Conservation (phyloP, 129 eudicot genomes). For the Helianthus annuus region DNA sequence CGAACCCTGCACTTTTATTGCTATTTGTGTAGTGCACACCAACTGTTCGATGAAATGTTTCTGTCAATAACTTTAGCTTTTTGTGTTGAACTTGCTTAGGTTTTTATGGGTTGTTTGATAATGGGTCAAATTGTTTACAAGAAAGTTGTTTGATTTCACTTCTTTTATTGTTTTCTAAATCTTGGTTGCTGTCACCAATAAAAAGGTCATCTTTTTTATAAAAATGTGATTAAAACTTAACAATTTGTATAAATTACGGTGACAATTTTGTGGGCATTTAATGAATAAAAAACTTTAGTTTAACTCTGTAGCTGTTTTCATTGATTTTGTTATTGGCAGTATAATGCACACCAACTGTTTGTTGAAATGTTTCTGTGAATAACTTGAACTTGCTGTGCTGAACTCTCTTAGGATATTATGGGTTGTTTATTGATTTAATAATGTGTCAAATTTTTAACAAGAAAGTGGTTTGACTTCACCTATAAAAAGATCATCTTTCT, state of each 20-base stretch:
- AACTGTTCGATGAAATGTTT: slow-evolving; percentile 56
- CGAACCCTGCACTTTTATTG: neutral
- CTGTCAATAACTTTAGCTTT: neutral
- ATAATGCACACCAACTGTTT: slow-evolving; percentile 45
- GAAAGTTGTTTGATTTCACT: neutral
- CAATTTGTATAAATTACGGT: neutral
- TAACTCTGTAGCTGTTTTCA: too few species aligned
- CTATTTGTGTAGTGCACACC: slow-evolving; percentile 24
- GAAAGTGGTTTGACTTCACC: too few species aligned
- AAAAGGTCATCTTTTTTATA: neutral
- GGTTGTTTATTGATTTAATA: too few species aligned
- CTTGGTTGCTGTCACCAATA: neutral
- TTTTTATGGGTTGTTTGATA: neutral
- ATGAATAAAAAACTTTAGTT: too few species aligned
- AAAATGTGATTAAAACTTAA: neutral
- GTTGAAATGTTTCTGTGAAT: slow-evolving; percentile 37
- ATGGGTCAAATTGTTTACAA: neutral
- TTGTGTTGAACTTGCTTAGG: neutral
- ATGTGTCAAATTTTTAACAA: too few species aligned
- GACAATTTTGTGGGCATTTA: neutral
- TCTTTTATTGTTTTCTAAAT: neutral
- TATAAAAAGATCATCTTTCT: neutral
- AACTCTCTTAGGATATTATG: too few species aligned
- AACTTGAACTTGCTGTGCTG: neutral
- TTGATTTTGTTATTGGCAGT: too few species aligned